Base-by-base conservation (phyloP, 2,329 filamentous ascomycete species). In the Achaetomium macrosporum region DNA sequence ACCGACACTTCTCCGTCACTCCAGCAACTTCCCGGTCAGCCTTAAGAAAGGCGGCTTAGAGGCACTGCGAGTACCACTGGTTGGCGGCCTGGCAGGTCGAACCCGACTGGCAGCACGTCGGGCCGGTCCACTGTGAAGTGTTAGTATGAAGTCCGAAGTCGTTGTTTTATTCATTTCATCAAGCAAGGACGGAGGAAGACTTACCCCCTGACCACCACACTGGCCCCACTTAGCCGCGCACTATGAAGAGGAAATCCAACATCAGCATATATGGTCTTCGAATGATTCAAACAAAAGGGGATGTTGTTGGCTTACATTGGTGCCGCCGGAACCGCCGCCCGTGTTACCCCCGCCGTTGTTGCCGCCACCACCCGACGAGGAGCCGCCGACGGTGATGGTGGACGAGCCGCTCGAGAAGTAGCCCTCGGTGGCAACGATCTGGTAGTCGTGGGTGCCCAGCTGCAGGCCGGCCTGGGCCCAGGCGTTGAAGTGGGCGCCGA, bases 341-440 rank as follows among this genome's bases (percentile, higher is more conserved):
- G 51, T 54, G 10, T 48, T 50, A 19, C 53, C 52, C 12, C 53
- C 50, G 8, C 46, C 41, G 36, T 30, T 45, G 19, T 41, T 47
- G 15, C 47, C 48, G 16, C 59, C 60, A 3, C 57, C 47, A 11
- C 60, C 58, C 33, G 60, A 57, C 54, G 58, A 58, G 13, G 55
- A 52, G 25, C 61, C 60, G 20, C 65, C 59, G 35, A 69, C 64
- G 7, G 59, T 64, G 51, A 79, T 75, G 36, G 63, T 66, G 43
- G 76, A 68, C 39, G 67, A 70, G 11, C 76, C 76, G 56, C 66
- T 73, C 64, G 74, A 77, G 56, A 72, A 69, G 65, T 78, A 77
- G 2, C 75, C 76, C 65, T 79, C 76, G 4, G 74, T 77, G 7
- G 76, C 76, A 4, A 78, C 65, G 54, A 81, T 78, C 71, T 75